Evolutionary conservation across 805 yeast genomes (phyloP).

Genomic region (Wickerhamomyces bovis): DNA sequence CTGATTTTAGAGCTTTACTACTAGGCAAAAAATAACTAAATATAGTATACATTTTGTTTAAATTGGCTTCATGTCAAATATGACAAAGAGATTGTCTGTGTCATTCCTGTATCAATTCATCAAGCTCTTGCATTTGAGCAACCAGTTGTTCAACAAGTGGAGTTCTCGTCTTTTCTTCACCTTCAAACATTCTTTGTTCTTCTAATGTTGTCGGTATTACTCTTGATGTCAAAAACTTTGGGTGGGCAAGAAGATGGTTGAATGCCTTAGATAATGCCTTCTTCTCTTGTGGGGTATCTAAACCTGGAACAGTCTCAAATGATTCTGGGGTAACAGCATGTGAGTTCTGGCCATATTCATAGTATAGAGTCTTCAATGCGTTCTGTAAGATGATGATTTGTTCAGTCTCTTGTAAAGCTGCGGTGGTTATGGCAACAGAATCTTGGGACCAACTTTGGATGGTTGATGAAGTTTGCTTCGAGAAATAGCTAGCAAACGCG

Average conservation of each 20-base stretch:
- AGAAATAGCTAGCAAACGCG: slow-evolving; percentile 55
- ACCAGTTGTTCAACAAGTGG: slow-evolving; percentile 42
- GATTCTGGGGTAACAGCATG: slow-evolving; percentile 15
- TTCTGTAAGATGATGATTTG: slow-evolving; percentile 64
- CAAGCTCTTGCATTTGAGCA: slow-evolving; percentile 47
- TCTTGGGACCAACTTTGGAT: slow-evolving; percentile 64
- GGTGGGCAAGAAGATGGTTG: slow-evolving; percentile 76
- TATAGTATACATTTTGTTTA: neutral
- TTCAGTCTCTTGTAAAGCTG: slow-evolving; percentile 54
- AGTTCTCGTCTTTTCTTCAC: slow-evolving; percentile 35
- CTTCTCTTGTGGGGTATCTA: slow-evolving; percentile 54
- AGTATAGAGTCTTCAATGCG: slow-evolving; percentile 47
- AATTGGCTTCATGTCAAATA: neutral
- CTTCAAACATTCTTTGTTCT: slow-evolving; percentile 53
- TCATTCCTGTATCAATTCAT: slow-evolving; percentile 28
- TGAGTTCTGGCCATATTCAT: slow-evolving; percentile 38
- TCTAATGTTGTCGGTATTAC: slow-evolving; percentile 57
- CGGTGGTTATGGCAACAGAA: slow-evolving; percentile 41
- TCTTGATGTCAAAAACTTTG: slow-evolving; percentile 71
- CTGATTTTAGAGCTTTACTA: slow-evolving; percentile 23
- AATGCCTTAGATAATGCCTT: slow-evolving; percentile 55
- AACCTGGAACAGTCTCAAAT: slow-evolving; percentile 44
- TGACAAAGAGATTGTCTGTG: neutral
- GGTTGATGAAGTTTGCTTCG: slow-evolving; percentile 58
- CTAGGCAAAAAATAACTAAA: slow-evolving; percentile 9